Evolutionary conservation across 129 eudicot species (phyloP), one percentile per base, ranked within the genome.

Genomic region (Smallanthus sonchifolius): DNA sequence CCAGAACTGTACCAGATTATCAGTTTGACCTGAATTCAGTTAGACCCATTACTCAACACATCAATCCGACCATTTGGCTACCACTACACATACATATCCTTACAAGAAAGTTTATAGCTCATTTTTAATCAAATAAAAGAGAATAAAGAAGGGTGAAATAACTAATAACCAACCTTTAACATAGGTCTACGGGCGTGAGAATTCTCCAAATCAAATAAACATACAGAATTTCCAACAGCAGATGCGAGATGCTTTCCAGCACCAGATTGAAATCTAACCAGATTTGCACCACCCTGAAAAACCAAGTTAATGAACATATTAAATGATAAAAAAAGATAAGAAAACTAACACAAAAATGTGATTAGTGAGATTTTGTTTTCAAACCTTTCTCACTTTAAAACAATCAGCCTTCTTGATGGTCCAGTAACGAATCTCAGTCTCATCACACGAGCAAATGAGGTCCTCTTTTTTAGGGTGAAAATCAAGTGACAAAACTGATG

Each of bases 341-440:
- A 34, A 24, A n/a, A 57, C 34, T 75, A 37, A 8, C n/a, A 24
- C 30, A 24, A 24, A 11, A 10, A 38, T 55, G 10, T 67, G 13
- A 42, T 4, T 15, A 42, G 13, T 35, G 38, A 14, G 4, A 15
- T 45, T 7, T 34, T 13, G 43, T 24, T 52, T 52, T 64, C 45
- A 39, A 76, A 89, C 96, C 96, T 82, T 83, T 14, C 65, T 56
- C 10, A 83, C 85, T 77, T 83, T 75, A 49, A 77, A 59, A 84
- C 92, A 89, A 38, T 80, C 82, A 38, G 81, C 83, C 51, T 75
- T 69, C 49, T 76, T 83, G 5, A 89, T 69, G 70, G 66, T 81
- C 96, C 96, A 89, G 69, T 78, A 89, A 37, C 96, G 87, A 71
- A 89, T 87, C 78, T 83, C 90, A 67, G 73, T 78, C 32, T 77